Base-by-base conservation (phyloP, 352 stramenopile species). In the Phytophthora pseudosyringae region DNA sequence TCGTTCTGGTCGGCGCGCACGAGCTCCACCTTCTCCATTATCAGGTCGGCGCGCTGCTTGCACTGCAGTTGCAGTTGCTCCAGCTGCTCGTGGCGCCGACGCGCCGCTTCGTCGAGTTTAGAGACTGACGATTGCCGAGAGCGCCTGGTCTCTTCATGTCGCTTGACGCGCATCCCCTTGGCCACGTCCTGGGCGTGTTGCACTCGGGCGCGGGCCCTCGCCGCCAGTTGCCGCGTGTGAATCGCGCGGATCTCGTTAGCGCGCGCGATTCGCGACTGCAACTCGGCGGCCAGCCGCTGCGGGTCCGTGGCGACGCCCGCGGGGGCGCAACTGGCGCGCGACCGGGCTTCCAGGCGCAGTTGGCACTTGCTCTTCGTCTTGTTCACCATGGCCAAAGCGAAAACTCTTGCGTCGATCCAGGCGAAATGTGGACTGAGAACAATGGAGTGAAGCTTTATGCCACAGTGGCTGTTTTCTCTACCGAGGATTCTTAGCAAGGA, bases 351-450 rank as follows among this genome's bases (percentile, higher is more conserved):
- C 6, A 93, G 71, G 1, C 85, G 85, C 28, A 88, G 52, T 47
- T 93, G 85, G 53, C 85, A 93, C 65, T 73, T 81, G 70, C 77
- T 89, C 61, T 93, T 90, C 7, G 68, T 71, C 51, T 77, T 66
- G 67, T 83, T 84, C 45, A 73, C 79, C 81, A 90, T 90, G 7
- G 39, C 12, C 3, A 33, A 46, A 46, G 40, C 43, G 43, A 33
- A 12, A 35, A 25, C 44, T 50, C 8, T 32, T 61, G 40, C 16
- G 43, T 39, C 21, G 3, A 41, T 28, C 16, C 3, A 12, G 5
- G 31, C 26, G 72, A 85, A 76, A 55, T 98, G 82, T 59, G 94
- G 88, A 56, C 86, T 67, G 51, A 91, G 29, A 21, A 89, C 21
- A 4, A 82, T 8, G 33, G 31, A 36, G 13, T 41, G 44, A 32